A percentile compares a stretch with the other conserved stretches of the same genome.
phyloP scores from a whole-genome alignment of 176 grass and related monocot genomes.

The Raddia guianensis region DNA sequence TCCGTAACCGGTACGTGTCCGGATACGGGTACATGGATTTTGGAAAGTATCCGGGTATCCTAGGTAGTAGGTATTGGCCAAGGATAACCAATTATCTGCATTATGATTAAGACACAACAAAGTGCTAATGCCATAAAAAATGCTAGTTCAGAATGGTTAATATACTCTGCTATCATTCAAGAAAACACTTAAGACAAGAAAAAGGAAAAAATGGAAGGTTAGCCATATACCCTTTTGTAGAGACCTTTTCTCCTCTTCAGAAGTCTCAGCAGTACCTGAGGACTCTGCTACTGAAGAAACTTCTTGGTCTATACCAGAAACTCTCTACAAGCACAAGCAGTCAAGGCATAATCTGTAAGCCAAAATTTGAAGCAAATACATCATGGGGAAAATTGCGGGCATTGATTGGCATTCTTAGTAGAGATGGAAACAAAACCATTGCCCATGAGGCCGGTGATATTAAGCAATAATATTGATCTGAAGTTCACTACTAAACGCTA shows the following conservation, averaged over 20 bases:
- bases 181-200: constrained; percentile 8
- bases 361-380: constrained; percentile 36
- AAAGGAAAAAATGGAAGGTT: background rate
- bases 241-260: constrained; percentile 55
- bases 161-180: background rate
- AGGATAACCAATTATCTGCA: constrained; percentile 11
- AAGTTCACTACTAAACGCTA: constrained; percentile 5
- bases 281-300: constrained; percentile 45
- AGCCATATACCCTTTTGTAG: constrained; percentile 62
- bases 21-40: too few species aligned
- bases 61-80: background rate
- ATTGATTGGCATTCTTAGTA: background rate
- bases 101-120: constrained; percentile 21
- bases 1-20: too few species aligned
- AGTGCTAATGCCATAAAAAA: background rate
- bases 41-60: too few species aligned
- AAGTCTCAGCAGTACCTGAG: constrained; percentile 40
- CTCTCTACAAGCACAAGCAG: constrained; percentile 52
- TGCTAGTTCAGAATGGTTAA: background rate
- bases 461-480: background rate
- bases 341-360: constrained; percentile 28
- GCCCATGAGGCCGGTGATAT: constrained; percentile 10
- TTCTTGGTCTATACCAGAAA: constrained; percentile 46
- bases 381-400: background rate
- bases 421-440: constrained; percentile 19